Evolutionary conservation across 495 filamentous ascomycete genomes (phyloP).

Genomic region (Penicillium malachiteum): DNA sequence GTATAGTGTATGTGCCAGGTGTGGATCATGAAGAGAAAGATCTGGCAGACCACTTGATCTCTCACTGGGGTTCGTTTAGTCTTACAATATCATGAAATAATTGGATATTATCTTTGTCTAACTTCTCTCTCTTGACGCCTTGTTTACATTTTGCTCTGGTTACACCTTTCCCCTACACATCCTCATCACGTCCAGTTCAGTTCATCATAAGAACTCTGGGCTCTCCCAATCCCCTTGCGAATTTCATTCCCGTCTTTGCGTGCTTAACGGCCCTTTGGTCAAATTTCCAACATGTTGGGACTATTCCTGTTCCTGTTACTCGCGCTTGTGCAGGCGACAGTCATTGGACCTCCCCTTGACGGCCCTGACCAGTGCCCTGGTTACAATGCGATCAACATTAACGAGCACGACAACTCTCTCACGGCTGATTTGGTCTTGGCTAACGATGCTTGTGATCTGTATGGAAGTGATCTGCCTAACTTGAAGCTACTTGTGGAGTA

Average conservation of each 20-base stretch:
- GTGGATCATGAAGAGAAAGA: too few relatives aligned
- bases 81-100: too few relatives aligned
- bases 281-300: constrained; percentile 27
- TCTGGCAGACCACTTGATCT: too few relatives aligned
- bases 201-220: not conserved
- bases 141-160: too few relatives aligned
- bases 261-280: constrained; percentile 7
- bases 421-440: constrained; percentile 65
- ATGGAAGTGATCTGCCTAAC: constrained; percentile 65
- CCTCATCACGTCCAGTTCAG: too few relatives aligned
- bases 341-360: constrained; percentile 20
- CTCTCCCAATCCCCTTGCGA: not conserved
- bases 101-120: too few relatives aligned
- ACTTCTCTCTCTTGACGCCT: too few relatives aligned
- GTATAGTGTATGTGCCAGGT: too few relatives aligned
- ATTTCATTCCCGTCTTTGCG: not conserved
- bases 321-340: constrained; percentile 34
- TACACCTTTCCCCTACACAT: too few relatives aligned
- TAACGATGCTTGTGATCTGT: constrained; percentile 66
- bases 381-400: constrained; percentile 67
- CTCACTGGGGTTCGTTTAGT: too few relatives aligned
- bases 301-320: constrained; percentile 27
- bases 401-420: constrained; percentile 38
- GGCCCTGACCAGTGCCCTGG: constrained; percentile 57
- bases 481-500: constrained; percentile 72